Evolutionary conservation across 306 rosid genomes (phyloP).

Genomic region (Malus sylvestris): DNA sequence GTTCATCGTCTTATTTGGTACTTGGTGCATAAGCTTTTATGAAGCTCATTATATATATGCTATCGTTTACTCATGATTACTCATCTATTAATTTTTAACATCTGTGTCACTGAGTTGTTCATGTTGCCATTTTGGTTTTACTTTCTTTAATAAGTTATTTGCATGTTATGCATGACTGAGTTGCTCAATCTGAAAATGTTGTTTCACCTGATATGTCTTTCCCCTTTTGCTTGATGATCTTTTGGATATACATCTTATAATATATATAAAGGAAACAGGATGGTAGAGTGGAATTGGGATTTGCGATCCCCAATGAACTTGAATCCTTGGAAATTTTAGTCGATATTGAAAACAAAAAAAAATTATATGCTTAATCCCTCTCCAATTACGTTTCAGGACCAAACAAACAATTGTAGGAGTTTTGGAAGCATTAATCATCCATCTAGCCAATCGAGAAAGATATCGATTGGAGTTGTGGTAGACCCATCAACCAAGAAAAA

Average conservation of each 20-base stretch:
- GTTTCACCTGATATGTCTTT: not conserved
- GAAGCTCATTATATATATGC: not conserved
- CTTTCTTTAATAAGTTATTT: not conserved
- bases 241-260: not conserved
- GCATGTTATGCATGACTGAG: not conserved
- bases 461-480: slow-evolving; percentile 76
- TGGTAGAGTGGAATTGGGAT: not conserved
- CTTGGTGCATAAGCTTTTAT: not conserved
- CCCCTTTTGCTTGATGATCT: not conserved
- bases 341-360: not conserved
- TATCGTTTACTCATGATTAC: not conserved
- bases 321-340: slow-evolving; percentile 6
- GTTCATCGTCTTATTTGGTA: slow-evolving; percentile 2
- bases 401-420: slow-evolving; percentile 46
- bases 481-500: slow-evolving; percentile 41
- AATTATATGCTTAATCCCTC: slow-evolving; percentile 12
- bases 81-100: slow-evolving; percentile 1
- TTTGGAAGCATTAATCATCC: slow-evolving; percentile 54
- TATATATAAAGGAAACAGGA: not conserved
- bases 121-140: not conserved
- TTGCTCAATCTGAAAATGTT: not conserved
- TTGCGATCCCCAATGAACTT: not conserved
- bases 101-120: not conserved
- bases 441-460: slow-evolving; percentile 78
- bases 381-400: slow-evolving; percentile 45